Conservation (phyloP, 805 yeast species). For the Saccharomycopsis capsularis region DNA sequence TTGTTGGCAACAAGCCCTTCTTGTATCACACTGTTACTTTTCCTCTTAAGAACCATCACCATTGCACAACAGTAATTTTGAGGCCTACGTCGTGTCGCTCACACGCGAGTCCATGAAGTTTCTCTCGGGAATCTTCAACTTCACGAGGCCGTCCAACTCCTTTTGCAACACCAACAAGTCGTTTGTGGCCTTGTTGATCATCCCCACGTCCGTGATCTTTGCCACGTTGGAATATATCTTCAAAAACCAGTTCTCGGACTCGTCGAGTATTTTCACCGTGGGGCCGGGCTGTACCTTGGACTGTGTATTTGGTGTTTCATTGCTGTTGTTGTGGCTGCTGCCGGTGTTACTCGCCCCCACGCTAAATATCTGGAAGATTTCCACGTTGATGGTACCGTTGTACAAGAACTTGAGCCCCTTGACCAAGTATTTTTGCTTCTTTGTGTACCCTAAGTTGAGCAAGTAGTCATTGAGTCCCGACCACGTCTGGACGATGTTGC, state of each 20-base stretch:
- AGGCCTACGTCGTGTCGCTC: too few species aligned
- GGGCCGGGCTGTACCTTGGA: constrained; percentile 25
- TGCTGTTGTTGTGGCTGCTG: constrained; percentile 26
- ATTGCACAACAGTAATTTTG: too few species aligned
- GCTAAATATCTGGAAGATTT: constrained; percentile 40
- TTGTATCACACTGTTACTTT: too few species aligned
- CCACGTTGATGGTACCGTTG: constrained; percentile 50
- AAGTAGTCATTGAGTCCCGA: constrained; percentile 35
- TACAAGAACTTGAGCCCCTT: constrained; percentile 57
- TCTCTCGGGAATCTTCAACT: constrained; percentile 69
- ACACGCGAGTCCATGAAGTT: constrained; percentile 79
- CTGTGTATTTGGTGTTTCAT: background rate
- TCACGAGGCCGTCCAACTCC: constrained; percentile 60
- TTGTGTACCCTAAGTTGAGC: constrained; percentile 64
- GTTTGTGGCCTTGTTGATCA: constrained; percentile 56
- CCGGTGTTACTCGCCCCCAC: constrained; percentile 25
- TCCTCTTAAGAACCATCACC: too few species aligned
- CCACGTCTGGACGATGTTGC: constrained; percentile 30
- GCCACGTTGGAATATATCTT: constrained; percentile 66
- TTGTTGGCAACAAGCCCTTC: too few species aligned
- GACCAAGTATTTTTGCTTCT: constrained; percentile 53
- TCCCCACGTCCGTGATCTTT: constrained; percentile 67
- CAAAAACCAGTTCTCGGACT: constrained; percentile 48
- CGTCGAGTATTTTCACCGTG: constrained; percentile 34
- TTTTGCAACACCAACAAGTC: constrained; percentile 56